Base-by-base conservation (phyloP, 1,139 yeast species). In the Pichia sp. region DNA sequence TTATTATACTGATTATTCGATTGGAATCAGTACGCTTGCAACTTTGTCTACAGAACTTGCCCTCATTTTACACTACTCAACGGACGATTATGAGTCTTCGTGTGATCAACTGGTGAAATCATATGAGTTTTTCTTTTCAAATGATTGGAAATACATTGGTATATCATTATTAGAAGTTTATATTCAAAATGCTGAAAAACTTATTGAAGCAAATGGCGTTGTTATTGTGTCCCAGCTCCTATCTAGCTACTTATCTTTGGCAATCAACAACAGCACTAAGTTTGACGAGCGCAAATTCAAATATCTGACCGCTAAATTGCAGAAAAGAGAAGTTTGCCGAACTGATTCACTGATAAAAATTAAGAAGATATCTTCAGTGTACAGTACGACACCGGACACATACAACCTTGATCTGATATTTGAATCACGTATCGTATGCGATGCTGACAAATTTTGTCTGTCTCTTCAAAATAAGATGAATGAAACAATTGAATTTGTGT, bases 41-140 rank as follows among this genome's bases (percentile, higher is more conserved):
- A 70, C 83, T 6, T 66, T 92, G 29, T 80, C 92, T 4, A 77
- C 86, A n/a, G 97, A 92, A 52, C 69, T 87, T 44, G 96, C 95
- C 0, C 59, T 85, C 16, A 63, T 87, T 27, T 78, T 82, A 41
- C 84, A 75, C 57, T 56, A 55, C 41, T 79, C 79, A 51, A 34
- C 50, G 1, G 66, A 73, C 1, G 72, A 83, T 40, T 83, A 78
- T 53, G 69, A 71, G 37, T 73, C 74, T 39, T 85, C 95, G 1
- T 45, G 41, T 7, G 47, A 49, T 26, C 76, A 84, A 7, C 66
- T 90, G 8, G 77, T 79, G 40, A 76, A 79, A 27, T 78, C 94
- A 3, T 86, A 85, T 41, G 78, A 75, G 37, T 77, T 79, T 48
- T 87, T 83, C 56, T 70, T 75, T 23, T 61, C 72, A 29, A 76